Base-by-base conservation (phyloP, 768 basidiomycete genomes). In the Kwoniella europaea region DNA sequence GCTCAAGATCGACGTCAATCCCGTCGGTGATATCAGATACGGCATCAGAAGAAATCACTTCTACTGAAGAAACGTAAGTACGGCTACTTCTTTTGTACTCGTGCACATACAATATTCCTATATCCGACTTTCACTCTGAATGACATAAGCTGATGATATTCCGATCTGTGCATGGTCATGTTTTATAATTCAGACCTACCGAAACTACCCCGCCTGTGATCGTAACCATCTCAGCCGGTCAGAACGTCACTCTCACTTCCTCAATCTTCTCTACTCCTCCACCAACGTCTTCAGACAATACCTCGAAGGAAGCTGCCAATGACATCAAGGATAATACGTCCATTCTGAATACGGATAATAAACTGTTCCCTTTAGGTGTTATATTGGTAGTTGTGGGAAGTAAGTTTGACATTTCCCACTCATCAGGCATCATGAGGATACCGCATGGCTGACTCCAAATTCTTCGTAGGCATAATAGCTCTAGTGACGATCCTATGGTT, bases 341-440 rank as follows among this genome's bases (percentile, higher is more conserved):
- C 18, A 76, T 76, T 29, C 66, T 76, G 55, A 69, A 73, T 66
- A 70, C 69, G 1, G 53, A 67, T 20, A 73, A 73, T 44, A 71
- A 65, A 59, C 59, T 76, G 20, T 76, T 76, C 54, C 72, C 75
- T 1, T 42, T 76, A 2, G 75, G 75, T 27, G 60, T 76, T 7
- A 55, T 71, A 0, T 58, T 73, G 18, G 64, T 64, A 3, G 64
- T 73, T 3, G 35, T 71, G 0, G 75, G 55, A 43, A 72, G 75
- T 73, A 42, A 70, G 71, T 50, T 46, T 41, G 24, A 4, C 3
- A 29, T 35, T 16, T 18, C 65, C 12, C n/a, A 20, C 54, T 42
- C 50, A 10, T 24, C 22, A 44, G 42, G n/a, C 12, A 56, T 10
- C 10, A 56, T n/a, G 24, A 24, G 24, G 24, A 24, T 24, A 24